Evolutionary conservation across 2,329 filamentous ascomycete species (phyloP), one percentile per base, ranked within the genome.

Genomic region (Alternaria conjuncta): DNA sequence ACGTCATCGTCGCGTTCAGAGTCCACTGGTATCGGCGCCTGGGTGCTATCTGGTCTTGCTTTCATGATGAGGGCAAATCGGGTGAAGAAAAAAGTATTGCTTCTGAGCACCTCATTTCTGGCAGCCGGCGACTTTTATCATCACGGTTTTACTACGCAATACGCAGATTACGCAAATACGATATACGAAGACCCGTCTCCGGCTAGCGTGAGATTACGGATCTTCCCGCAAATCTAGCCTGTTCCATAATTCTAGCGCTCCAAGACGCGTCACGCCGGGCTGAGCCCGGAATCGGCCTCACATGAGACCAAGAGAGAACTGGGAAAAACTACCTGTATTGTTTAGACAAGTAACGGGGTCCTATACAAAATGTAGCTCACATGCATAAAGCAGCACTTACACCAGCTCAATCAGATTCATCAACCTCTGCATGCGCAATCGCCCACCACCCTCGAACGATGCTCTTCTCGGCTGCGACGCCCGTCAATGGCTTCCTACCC

Each of bases 361-460:
- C 28, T 51, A 32, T 51, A 30, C 20, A 21, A 32, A 20, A 12
- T 51, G 28, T 23, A 36, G 49, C 12, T 23, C 30, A 21, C 28
- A 13, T 56, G 25, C 13, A 15, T n/a, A 10, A 30, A n/a, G 41
- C n/a, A 21, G n/a, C 23, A 23, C 30, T 25, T 41, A 41, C 41
- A 26, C 41, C 18, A 26, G 26, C 49, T 54, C 49, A 36, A 23
- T 47, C 49, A 8, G 20, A n/a, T 15, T 25, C 25, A 18, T 55
- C 51, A 50, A 44, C 51, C 51, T 60, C 58, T 12, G 20, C 20
- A 21, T 56, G 23, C 51, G 44, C 58, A 49, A 60, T 43, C 20
- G 30, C 51, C 44, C 43, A 60, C 50, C 50, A 55, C 6, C 57
- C 51, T 36, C 50, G 51, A 25, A 60, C 44, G 18, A 56, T 56